Evolutionary conservation across 225 moss, liverwort and hornwort genomes (phyloP).

Genomic region (Sphagnum tenellum): DNA sequence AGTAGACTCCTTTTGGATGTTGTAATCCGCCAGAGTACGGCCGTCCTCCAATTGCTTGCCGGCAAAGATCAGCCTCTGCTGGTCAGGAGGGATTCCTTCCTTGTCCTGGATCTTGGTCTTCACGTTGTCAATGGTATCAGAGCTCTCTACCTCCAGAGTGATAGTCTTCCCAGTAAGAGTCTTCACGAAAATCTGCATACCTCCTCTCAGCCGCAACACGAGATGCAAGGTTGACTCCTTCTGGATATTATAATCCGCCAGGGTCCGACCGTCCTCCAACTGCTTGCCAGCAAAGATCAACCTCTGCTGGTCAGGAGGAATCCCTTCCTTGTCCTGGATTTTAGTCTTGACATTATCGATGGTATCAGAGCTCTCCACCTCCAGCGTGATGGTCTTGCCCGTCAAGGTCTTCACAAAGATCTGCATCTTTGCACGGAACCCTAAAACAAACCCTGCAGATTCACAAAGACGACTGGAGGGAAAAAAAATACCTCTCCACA

Average conservation of each 20-base stretch:
- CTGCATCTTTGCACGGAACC: too few species aligned
- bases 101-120: slow-evolving; percentile 7
- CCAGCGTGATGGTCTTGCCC: slow-evolving; percentile 1
- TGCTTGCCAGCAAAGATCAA: slow-evolving; percentile 13
- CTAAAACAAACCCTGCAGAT: too few species aligned
- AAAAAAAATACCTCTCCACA: too few species aligned
- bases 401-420: too few species aligned
- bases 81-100: slow-evolving; percentile 6
- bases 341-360: slow-evolving; percentile 18
- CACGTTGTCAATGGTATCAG: slow-evolving; percentile 5
- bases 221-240: slow-evolving; percentile 8
- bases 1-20: slow-evolving; percentile 6
- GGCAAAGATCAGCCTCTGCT: slow-evolving; percentile 6
- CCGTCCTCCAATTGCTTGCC: slow-evolving; percentile 6
- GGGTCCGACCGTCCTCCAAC: slow-evolving; percentile 8
- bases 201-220: slow-evolving; percentile 3
- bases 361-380: slow-evolving; percentile 9
- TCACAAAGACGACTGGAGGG: too few species aligned
- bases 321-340: slow-evolving; percentile 22
- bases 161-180: slow-evolving; percentile 5
- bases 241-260: slow-evolving; percentile 21
- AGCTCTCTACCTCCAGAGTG: slow-evolving; percentile 8
- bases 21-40: slow-evolving; percentile 1
- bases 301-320: slow-evolving; percentile 22
- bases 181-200: slow-evolving; percentile 1